Percentiles rank a stretch among this genome's conserved stretches.
These are phyloP conservation scores for Dimargaris cristalligena DNA, from an alignment of 192 early-diverging fungal genomes.

Conservation along the genomic window DNA sequence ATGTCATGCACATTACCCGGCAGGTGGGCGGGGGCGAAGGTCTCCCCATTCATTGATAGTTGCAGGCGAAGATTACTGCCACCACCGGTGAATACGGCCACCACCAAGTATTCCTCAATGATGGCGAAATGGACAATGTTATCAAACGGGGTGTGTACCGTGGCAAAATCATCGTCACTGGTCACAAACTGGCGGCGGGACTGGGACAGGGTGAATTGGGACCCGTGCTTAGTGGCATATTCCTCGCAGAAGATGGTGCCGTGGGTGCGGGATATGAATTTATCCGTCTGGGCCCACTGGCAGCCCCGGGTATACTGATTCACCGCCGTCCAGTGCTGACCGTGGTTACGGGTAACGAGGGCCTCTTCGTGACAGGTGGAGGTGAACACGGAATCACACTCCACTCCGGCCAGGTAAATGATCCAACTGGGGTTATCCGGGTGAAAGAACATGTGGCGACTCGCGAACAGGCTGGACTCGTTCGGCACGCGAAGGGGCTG, in stretches of 20 bases:
- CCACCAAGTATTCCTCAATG: slow-evolving; percentile 62
- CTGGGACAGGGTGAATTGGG: slow-evolving; percentile 30
- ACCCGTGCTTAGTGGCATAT: slow-evolving; percentile 41
- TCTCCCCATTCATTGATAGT: slow-evolving; percentile 56
- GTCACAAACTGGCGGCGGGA: slow-evolving; percentile 43
- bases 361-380: slow-evolving; percentile 52
- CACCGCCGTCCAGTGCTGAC: slow-evolving; percentile 46
- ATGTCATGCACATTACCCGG: slow-evolving; percentile 44
- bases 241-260: slow-evolving; percentile 61
- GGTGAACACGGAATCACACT: slow-evolving; percentile 25
- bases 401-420: slow-evolving; percentile 48
- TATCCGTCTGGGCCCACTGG: slow-evolving; percentile 40
- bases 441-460: slow-evolving; percentile 62
- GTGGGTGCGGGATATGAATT: slow-evolving; percentile 31
- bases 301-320: slow-evolving; percentile 41
- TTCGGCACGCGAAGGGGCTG: slow-evolving; percentile 36
- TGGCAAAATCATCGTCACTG: slow-evolving; percentile 36
- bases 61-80: slow-evolving; percentile 33
- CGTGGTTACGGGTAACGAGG: slow-evolving; percentile 50
- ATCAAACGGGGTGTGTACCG: slow-evolving; percentile 33
- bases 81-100: slow-evolving; percentile 33
- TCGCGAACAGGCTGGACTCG: slow-evolving; percentile 40
- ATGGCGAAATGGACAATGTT: slow-evolving; percentile 65
- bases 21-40: slow-evolving; percentile 53
- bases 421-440: slow-evolving; percentile 66